These are phyloP conservation scores for Kodamaea restingae DNA, from an alignment of 805 yeast genomes.

Conservation along the genomic window DNA sequence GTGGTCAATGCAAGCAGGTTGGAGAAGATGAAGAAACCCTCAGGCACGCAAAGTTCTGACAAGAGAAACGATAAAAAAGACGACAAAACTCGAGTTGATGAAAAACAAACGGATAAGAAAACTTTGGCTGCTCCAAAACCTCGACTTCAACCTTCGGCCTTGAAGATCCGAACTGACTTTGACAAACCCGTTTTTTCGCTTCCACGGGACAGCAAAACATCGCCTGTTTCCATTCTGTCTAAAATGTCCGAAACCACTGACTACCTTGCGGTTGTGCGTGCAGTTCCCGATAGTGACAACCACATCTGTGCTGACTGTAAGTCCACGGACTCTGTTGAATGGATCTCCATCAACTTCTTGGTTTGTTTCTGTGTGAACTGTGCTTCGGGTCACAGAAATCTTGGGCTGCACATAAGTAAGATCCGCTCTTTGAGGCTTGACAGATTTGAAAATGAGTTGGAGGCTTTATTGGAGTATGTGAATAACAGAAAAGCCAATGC, in stretches of 20 bases:
- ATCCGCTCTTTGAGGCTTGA: conserved; percentile 78
- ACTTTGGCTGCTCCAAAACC: too few species aligned
- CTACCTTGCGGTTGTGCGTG: conserved; percentile 36
- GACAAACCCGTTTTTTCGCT: conserved; percentile 1
- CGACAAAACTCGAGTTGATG: neutral
- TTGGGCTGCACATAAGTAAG: conserved; percentile 80
- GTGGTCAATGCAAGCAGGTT: conserved; percentile 24
- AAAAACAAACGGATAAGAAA: neutral
- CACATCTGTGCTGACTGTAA: conserved; percentile 78
- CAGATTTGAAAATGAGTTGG: conserved; percentile 56
- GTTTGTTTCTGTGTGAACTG: conserved; percentile 79
- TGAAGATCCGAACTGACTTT: neutral
- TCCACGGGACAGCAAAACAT: conserved; percentile 16
- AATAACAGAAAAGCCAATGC: conserved; percentile 55
- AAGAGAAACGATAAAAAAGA: conserved; percentile 1
- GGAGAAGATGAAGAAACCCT: neutral
- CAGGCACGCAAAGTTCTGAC: too few species aligned
- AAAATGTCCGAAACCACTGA: conserved; percentile 17
- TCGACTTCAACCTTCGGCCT: conserved; percentile 5
- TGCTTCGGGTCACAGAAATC: conserved; percentile 80
- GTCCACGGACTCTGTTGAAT: conserved; percentile 60
- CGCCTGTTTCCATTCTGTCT: conserved; percentile 32
- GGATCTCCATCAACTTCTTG: conserved; percentile 78
- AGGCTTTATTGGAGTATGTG: conserved; percentile 47
- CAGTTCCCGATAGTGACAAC: conserved; percentile 45